A percentile compares a stretch with the other conserved stretches of the same genome.
Evolutionary conservation across 768 basidiomycete genomes (phyloP).

Genomic region (Wakefieldia striispora): DNA sequence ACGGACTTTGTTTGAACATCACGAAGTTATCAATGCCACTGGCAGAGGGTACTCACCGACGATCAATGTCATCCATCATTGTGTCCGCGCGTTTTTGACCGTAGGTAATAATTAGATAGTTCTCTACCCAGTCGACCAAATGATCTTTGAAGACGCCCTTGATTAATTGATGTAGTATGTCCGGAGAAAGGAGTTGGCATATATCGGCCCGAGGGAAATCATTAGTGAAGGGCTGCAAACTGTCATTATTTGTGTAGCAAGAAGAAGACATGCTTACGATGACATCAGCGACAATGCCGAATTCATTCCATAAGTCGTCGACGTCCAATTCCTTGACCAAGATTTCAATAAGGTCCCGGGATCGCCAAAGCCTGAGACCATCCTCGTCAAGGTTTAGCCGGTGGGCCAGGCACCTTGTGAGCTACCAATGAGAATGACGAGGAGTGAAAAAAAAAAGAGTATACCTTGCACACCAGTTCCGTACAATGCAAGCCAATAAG

Average conservation of each 20-base stretch:
- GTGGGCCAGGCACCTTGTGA: background rate
- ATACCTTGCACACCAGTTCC: background rate
- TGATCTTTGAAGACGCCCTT: slow-evolving; percentile 3
- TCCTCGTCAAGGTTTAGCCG: background rate
- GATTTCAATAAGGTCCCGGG: no score
- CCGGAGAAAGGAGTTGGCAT: slow-evolving; percentile 14
- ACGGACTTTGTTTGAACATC: background rate
- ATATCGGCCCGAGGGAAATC: slow-evolving; percentile 34
- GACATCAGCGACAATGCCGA: slow-evolving; percentile 4
- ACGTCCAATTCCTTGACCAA: no score
- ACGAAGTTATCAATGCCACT: no score
- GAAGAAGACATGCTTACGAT: slow-evolving; percentile 15
- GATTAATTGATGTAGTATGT: slow-evolving; percentile 1
- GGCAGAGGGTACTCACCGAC: slow-evolving; percentile 14
- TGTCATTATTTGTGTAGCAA: background rate
- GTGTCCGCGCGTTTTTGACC: background rate
- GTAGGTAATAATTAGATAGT: background rate
- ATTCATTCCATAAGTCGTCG: no score
- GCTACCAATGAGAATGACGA: background rate
- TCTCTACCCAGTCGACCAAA: background rate
- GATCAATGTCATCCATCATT: slow-evolving; percentile 34
- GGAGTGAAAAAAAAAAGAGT: background rate
- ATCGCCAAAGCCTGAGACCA: no score
- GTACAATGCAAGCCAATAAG: background rate
- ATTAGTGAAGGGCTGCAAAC: slow-evolving; percentile 31